Evolutionary conservation across 164 flowering plant genomes (phyloP).

Genomic region (Santalum album): DNA sequence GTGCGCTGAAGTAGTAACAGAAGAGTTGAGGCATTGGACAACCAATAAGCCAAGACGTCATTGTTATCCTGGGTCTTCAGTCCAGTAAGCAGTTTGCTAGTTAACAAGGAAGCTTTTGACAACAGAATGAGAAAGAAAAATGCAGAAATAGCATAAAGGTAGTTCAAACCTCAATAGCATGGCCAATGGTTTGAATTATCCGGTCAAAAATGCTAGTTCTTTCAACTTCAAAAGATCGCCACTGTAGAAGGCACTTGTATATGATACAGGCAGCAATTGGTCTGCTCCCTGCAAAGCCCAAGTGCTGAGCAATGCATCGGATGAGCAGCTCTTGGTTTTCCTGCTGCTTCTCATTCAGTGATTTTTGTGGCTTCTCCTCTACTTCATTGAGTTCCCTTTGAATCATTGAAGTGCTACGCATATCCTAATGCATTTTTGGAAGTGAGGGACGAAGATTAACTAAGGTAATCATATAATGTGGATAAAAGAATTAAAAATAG

Average conservation of each 20-base stretch:
- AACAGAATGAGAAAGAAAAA: slow-evolving; percentile 1
- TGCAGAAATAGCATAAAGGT: not conserved
- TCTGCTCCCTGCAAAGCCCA: slow-evolving; percentile 78
- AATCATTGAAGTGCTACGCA: slow-evolving; percentile 45
- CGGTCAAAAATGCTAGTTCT: slow-evolving; percentile 93
- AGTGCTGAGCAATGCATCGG: slow-evolving; percentile 72
- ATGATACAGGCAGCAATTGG: slow-evolving; percentile 96
- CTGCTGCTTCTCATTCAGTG: slow-evolving; percentile 93
- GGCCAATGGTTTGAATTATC: slow-evolving; percentile 87
- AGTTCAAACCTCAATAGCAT: slow-evolving; percentile 81
- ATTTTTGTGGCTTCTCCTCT: slow-evolving; percentile 95
- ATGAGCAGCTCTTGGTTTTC: slow-evolving; percentile 81
- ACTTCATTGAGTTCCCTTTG: slow-evolving; percentile 58
- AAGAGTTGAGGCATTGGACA: slow-evolving; percentile 88
- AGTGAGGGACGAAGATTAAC: too few species aligned
- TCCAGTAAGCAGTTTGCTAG: slow-evolving; percentile 6
- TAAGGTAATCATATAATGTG: too few species aligned
- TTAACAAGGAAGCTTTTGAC: slow-evolving; percentile 5
- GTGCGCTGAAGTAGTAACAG: slow-evolving; percentile 88
- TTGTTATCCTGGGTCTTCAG: slow-evolving; percentile 82
- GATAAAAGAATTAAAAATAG: too few species aligned
- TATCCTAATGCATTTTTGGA: slow-evolving; percentile 43
- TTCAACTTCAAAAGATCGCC: slow-evolving; percentile 99
- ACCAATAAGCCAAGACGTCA: slow-evolving; percentile 85
- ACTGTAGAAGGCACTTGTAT: slow-evolving; percentile 93